Evolutionary conservation across 805 yeast genomes (phyloP).

Genomic region (Pichia phayaonensis): DNA sequence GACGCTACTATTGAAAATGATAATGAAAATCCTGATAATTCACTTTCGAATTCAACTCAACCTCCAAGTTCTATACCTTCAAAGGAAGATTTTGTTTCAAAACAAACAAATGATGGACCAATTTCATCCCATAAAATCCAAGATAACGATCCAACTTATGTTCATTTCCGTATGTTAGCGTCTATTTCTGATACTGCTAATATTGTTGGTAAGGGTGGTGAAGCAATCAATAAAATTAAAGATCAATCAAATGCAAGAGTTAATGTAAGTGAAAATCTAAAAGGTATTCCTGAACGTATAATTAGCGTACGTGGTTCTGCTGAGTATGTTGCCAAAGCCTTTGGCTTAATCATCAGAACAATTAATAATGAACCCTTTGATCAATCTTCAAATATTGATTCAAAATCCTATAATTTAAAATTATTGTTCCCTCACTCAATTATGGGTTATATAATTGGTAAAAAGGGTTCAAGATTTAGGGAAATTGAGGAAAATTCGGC

Average conservation of each 20-base stretch:
- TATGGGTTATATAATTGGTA: slow-evolving; percentile 78
- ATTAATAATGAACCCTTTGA: slow-evolving; percentile 61
- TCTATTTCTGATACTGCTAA: slow-evolving; percentile 67
- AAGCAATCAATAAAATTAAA: slow-evolving; percentile 55
- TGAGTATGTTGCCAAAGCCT: slow-evolving; percentile 74
- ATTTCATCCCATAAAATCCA: slow-evolving; percentile 17
- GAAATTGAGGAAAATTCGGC: slow-evolving; percentile 81
- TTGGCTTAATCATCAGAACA: slow-evolving; percentile 63
- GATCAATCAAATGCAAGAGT: slow-evolving; percentile 56
- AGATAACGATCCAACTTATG: slow-evolving; percentile 49
- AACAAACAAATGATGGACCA: slow-evolving; percentile 11
- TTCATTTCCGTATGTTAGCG: slow-evolving; percentile 67
- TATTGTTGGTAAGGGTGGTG: slow-evolving; percentile 79
- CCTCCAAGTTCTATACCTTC: slow-evolving; percentile 6
- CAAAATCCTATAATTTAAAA: slow-evolving; percentile 48
- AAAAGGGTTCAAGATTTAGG: slow-evolving; percentile 62
- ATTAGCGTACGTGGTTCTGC: slow-evolving; percentile 67
- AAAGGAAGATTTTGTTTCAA: slow-evolving; percentile 1
- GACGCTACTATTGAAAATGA: neutral
- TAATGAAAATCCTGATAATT: neutral
- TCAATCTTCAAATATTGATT: slow-evolving; percentile 48
- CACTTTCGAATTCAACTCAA: neutral
- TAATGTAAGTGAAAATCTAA: slow-evolving; percentile 64
- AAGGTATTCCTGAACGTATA: slow-evolving; percentile 67
- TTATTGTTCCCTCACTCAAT: slow-evolving; percentile 69